Conservation (phyloP, 2,329 filamentous ascomycete species). For the Penicillium corylophilum region DNA sequence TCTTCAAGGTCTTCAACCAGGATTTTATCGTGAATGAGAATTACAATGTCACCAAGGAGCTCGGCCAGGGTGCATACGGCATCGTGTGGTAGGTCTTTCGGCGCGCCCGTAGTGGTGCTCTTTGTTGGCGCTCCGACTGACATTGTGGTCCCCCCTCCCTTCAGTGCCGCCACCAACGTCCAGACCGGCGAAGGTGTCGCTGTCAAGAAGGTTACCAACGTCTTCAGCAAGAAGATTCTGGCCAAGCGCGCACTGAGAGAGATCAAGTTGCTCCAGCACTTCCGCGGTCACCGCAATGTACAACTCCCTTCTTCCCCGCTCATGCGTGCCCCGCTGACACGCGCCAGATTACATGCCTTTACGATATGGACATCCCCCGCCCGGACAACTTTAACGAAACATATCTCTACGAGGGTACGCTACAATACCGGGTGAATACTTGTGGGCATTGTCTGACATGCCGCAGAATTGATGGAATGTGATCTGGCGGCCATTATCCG, state of each 20-base stretch:
- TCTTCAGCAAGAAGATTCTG: slow-evolving; percentile 99
- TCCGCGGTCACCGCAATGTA: slow-evolving; percentile 85
- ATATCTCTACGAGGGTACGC: slow-evolving; percentile 90
- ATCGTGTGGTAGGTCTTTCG: slow-evolving; percentile 78
- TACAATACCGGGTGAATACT: background rate
- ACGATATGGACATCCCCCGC: slow-evolving; percentile 98
- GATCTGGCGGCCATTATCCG: slow-evolving; percentile 97
- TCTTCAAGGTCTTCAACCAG: slow-evolving; percentile 99
- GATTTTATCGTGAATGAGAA: slow-evolving; percentile 98
- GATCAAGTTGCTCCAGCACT: slow-evolving; percentile 98
- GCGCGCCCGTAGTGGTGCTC: background rate
- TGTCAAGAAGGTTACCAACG: slow-evolving; percentile 99
- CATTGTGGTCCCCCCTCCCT: slow-evolving; percentile 12
- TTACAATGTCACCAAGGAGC: slow-evolving; percentile 97
- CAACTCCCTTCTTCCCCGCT: slow-evolving; percentile 33
- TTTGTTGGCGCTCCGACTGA: slow-evolving; percentile 2
- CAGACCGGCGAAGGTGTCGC: slow-evolving; percentile 90
- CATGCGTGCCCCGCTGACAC: slow-evolving; percentile 36
- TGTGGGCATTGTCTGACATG: slow-evolving; percentile 10
- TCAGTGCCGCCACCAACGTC: slow-evolving; percentile 86
- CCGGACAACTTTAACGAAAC: slow-evolving; percentile 99
- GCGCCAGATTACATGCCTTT: slow-evolving; percentile 89
- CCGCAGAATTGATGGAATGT: slow-evolving; percentile 94
- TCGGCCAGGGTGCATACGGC: slow-evolving; percentile 96
- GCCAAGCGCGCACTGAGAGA: slow-evolving; percentile 96